A percentile compares a stretch with the other conserved stretches of the same genome.
Evolutionary conservation across 208 protist genomes (phyloP).

Genomic region (Wallacemonas sp.): DNA sequence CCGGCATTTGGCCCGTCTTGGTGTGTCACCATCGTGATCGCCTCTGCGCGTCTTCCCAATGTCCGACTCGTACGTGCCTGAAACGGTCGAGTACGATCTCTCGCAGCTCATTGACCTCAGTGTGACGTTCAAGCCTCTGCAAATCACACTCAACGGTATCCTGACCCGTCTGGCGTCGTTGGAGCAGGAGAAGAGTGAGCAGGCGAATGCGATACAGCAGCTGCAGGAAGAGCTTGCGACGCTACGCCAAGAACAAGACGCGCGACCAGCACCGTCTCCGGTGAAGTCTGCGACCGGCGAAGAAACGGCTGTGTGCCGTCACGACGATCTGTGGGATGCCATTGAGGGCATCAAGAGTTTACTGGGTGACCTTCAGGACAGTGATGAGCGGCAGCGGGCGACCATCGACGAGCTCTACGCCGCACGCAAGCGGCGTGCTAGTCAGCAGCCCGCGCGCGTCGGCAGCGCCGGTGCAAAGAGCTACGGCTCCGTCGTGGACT

Average conservation of each 20-base stretch:
- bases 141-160: conserved; percentile 67
- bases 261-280: conserved; percentile 6
- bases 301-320: conserved; percentile 15
- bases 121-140: conserved; percentile 70
- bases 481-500: background rate
- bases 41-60: too few species aligned
- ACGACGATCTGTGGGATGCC: conserved; percentile 58
- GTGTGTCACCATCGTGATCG: too few species aligned
- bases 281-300: conserved; percentile 14
- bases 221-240: conserved; percentile 29
- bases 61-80: background rate
- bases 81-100: conserved; percentile 57
- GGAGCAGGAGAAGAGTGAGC: conserved; percentile 45
- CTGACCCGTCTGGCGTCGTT: conserved; percentile 45
- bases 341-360: conserved; percentile 51
- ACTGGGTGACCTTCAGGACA: conserved; percentile 49
- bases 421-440: conserved; percentile 47
- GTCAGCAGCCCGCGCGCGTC: conserved; percentile 7
- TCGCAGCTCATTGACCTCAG: conserved; percentile 76
- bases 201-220: conserved; percentile 39
- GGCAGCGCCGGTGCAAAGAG: background rate
- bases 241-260: conserved; percentile 24
- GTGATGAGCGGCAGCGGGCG: conserved; percentile 42
- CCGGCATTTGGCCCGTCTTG: too few species aligned
- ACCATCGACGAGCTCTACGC: conserved; percentile 84